A percentile compares a stretch with the other conserved stretches of the same genome.
These are phyloP conservation scores for Rhizophora mangle DNA, from an alignment of 345 rosid genomes.

Conservation along the genomic window DNA sequence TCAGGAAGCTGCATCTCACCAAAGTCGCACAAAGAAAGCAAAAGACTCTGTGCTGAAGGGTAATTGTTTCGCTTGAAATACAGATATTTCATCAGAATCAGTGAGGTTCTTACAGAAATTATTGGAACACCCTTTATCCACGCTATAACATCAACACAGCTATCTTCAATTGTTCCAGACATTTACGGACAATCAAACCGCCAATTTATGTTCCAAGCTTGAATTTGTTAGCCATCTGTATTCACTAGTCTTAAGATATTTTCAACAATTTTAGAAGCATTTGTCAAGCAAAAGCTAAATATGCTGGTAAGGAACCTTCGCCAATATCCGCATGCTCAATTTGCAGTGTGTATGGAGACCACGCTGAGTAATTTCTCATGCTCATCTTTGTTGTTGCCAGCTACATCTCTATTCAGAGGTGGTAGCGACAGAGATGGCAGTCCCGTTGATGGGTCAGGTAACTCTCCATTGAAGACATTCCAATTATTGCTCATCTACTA, in stretches of 20 bases:
- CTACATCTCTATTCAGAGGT: slow-evolving; percentile 59
- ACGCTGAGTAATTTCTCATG: slow-evolving; percentile 75
- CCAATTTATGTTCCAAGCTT: slow-evolving; percentile 12
- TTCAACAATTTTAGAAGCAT: slow-evolving; percentile 12
- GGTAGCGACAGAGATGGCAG: slow-evolving; percentile 43
- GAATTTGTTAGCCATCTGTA: slow-evolving; percentile 12
- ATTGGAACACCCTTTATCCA: background rate
- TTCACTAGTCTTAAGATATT: slow-evolving; percentile 13
- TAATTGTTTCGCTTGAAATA: background rate
- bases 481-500: too few species aligned
- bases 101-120: slow-evolving; percentile 7
- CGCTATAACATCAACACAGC: slow-evolving; percentile 28
- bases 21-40: background rate
- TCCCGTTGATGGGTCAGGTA: slow-evolving; percentile 61
- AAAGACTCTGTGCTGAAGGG: background rate
- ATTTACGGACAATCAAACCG: slow-evolving; percentile 24
- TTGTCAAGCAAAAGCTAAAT: background rate
- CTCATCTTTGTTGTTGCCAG: slow-evolving; percentile 70
- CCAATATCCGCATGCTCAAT: slow-evolving; percentile 29
- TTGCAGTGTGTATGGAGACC: slow-evolving; percentile 59
- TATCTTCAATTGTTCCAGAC: slow-evolving; percentile 46
- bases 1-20: background rate
- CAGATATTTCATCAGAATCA: slow-evolving; percentile 12
- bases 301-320: background rate
- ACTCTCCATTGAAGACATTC: slow-evolving; percentile 42